Evolutionary conservation across 2,329 filamentous ascomycete species (phyloP).

Genomic region (Exophiala phaeomuriformis): DNA sequence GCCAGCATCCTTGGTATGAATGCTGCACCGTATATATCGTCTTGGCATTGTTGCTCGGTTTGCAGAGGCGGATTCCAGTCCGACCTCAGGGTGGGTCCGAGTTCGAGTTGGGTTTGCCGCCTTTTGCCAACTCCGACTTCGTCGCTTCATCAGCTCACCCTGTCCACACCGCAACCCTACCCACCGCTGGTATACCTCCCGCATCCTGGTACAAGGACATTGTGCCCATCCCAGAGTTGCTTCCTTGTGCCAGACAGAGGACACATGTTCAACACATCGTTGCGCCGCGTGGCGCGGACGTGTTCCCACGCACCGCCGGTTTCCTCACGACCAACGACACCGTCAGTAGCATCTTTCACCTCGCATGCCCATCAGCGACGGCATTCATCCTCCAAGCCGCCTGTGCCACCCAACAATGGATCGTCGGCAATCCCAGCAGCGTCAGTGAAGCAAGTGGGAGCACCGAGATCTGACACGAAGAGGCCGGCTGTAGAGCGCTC

Average conservation of each 20-base stretch:
- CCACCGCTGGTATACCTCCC: not conserved
- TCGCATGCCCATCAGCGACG: slow-evolving; percentile 39
- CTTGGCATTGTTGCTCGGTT: slow-evolving; percentile 2
- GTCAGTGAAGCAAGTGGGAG: slow-evolving; percentile 26
- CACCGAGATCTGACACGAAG: slow-evolving; percentile 24
- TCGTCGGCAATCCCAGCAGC: slow-evolving; percentile 28
- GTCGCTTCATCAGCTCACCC: slow-evolving; percentile 16
- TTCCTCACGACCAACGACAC: slow-evolving; percentile 30
- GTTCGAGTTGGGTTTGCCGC: slow-evolving; percentile 1
- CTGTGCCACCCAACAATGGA: slow-evolving; percentile 41
- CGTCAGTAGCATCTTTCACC: slow-evolving; percentile 32
- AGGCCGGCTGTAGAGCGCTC: slow-evolving; percentile 23
- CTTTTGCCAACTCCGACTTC: slow-evolving; percentile 8
- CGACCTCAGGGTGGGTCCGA: not conserved
- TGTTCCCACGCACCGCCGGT: slow-evolving; percentile 32
- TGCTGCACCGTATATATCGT: not conserved
- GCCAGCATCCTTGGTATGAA: not conserved
- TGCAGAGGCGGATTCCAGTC: not conserved
- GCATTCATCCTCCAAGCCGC: slow-evolving; percentile 45
- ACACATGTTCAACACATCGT: slow-evolving; percentile 40
- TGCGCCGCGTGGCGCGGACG: slow-evolving; percentile 40
- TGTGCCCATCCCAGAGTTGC: slow-evolving; percentile 1
- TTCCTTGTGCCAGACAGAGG: not conserved
- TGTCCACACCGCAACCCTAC: not conserved
- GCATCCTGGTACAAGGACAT: not conserved